Conservation (phyloP, 148 eudicot species). For the Talinum fruticosum region DNA sequence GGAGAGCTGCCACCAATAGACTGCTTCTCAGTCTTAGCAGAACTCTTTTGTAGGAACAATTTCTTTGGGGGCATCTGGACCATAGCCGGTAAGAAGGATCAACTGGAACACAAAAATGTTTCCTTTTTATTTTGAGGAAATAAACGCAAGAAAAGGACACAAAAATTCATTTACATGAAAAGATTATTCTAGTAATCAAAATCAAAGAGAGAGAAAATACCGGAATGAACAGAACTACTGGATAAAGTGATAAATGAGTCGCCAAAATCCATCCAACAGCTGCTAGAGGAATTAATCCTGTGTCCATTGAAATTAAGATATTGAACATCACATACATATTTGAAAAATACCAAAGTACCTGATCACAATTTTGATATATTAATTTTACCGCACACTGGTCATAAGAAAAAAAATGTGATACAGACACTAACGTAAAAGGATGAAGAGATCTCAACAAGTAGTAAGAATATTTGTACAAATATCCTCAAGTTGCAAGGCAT, state of each 20-base stretch:
- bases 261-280: slow-evolving; percentile 91
- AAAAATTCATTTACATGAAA: neutral
- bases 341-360: neutral
- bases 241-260: slow-evolving; percentile 91
- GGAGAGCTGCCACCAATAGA: slow-evolving; percentile 23
- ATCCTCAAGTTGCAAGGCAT: neutral
- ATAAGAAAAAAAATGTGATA: neutral
- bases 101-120: slow-evolving; percentile 40
- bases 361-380: neutral
- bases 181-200: neutral
- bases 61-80: slow-evolving; percentile 89
- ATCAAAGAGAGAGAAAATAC: slow-evolving; percentile 41
- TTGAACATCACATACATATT: slow-evolving; percentile 8
- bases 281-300: slow-evolving; percentile 79
- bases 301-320: slow-evolving; percentile 24
- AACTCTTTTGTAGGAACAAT: slow-evolving; percentile 39
- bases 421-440: neutral
- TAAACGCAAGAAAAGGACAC: neutral
- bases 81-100: slow-evolving; percentile 67
- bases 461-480: no score
- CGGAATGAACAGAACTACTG: slow-evolving; percentile 69
- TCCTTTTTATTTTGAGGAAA: neutral
- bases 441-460: no score
- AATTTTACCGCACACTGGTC: neutral
- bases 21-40: slow-evolving; percentile 17